These are phyloP conservation scores for Thielaviopsis populi DNA, from an alignment of 2,329 filamentous ascomycete genomes.

Conservation along the genomic window DNA sequence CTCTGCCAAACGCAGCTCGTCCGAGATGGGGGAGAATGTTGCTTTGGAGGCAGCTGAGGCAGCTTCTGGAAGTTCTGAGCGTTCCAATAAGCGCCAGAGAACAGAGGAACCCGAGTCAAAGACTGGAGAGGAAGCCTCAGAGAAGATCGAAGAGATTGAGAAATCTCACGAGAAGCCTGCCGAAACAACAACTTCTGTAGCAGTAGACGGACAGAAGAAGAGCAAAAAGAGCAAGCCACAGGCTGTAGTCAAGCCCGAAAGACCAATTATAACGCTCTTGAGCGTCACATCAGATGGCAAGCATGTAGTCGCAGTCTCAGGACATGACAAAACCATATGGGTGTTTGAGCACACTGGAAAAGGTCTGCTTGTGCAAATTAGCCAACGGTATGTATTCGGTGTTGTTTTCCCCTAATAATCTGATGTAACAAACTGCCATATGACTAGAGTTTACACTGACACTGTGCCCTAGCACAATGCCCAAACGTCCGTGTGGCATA, in stretches of 20 bases:
- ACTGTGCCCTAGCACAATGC: slow-evolving; percentile 49
- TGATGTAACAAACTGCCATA: neutral
- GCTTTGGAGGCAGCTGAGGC: slow-evolving; percentile 17
- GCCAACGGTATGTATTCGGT: slow-evolving; percentile 43
- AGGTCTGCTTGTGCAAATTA: slow-evolving; percentile 50
- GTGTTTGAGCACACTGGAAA: slow-evolving; percentile 56
- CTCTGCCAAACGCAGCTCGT: slow-evolving; percentile 18
- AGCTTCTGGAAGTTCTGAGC: slow-evolving; percentile 7
- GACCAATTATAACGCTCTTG: slow-evolving; percentile 55
- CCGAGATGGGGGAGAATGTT: slow-evolving; percentile 21
- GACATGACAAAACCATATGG: slow-evolving; percentile 82
- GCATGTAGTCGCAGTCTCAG: slow-evolving; percentile 63
- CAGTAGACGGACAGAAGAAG: slow-evolving; percentile 19
- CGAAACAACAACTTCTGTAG: slow-evolving; percentile 13
- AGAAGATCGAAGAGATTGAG: slow-evolving; percentile 29
- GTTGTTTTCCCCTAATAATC: neutral
- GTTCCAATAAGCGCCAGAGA: slow-evolving; percentile 14
- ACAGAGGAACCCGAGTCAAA: slow-evolving; percentile 17
- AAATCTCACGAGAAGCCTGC: slow-evolving; percentile 20
- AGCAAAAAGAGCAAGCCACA: slow-evolving; percentile 22
- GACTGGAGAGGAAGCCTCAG: neutral
- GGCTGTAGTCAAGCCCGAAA: slow-evolving; percentile 30
- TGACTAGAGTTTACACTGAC: slow-evolving; percentile 20
- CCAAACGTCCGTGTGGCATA: slow-evolving; percentile 73
- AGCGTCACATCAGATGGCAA: slow-evolving; percentile 46